A percentile compares a stretch with the other conserved stretches of the same genome.
Conservation (phyloP, 1,284 basidiomycete species). For the Puccinia sorghi region DNA sequence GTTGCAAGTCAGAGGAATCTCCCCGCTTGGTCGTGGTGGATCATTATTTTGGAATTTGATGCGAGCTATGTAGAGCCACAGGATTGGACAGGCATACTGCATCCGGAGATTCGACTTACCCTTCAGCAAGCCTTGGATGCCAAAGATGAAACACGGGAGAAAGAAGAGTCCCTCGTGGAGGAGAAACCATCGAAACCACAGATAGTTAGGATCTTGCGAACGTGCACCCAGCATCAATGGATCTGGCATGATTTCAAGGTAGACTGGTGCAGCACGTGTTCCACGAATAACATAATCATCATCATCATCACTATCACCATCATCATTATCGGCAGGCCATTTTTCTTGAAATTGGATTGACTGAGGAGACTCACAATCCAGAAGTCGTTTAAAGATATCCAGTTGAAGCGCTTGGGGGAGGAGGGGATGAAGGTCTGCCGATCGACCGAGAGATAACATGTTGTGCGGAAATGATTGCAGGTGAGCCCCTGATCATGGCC, state of each 20-base stretch:
- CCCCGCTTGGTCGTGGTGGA: background rate
- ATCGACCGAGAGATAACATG: background rate
- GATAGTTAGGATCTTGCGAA: conserved; percentile 4
- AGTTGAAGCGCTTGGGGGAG: conserved; percentile 7
- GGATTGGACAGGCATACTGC: background rate
- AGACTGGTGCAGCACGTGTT: conserved; percentile 3
- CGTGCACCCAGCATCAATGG: conserved; percentile 35
- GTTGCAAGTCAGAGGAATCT: background rate
- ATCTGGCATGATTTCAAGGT: conserved; percentile 14
- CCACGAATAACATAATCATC: background rate
- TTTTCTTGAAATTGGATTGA: background rate
- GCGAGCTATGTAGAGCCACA: background rate
- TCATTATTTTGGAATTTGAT: background rate
- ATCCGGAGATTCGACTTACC: conserved; percentile 1
- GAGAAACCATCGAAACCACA: conserved; percentile 47
- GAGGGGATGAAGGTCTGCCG: conserved; percentile 14
- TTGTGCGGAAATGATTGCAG: too few relatives aligned
- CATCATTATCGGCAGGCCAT: too few relatives aligned
- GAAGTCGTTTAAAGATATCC: conserved; percentile 13
- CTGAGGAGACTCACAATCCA: conserved; percentile 6
- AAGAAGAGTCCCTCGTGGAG: conserved; percentile 39
- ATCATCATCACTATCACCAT: too few relatives aligned
- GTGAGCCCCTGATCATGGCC: too few relatives aligned
- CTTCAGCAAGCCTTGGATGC: conserved; percentile 35
- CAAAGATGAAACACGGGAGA: conserved; percentile 25